Base-by-base conservation (phyloP, 2,329 filamentous ascomycete species). In the Xylaria sp. region DNA sequence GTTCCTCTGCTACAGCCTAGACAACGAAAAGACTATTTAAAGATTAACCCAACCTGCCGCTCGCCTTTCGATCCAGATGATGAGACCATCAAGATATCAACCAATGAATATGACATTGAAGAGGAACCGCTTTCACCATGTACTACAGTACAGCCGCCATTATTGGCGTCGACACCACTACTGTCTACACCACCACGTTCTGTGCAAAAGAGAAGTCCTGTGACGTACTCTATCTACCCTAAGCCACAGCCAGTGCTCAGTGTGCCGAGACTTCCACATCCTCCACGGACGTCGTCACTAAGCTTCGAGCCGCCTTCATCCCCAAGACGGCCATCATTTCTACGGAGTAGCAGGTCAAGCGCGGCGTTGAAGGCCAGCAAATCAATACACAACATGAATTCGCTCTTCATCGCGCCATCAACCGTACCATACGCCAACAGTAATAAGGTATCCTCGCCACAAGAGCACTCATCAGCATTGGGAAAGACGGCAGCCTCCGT, bases 151-250 rank as follows among this genome's bases (percentile, higher is more conserved):
- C 67, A 69, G 25, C 46, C 72, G 9, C 69, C 74, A 9, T 64
- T 68, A 20, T 55, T 69, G 15, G 72, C 72, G 43, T 69, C 61
- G 7, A 60, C 67, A 39, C 68, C 28, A 36, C 28, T 55, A 10
- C 28, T 55, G 18, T 33, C 52, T 55, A 36, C 74, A 10, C 65
- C 69, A n/a, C 54, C 69, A 12, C 72, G 73, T 36, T 68, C 61
- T 9, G 54, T 66, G 39, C 69, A 66, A 1, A 73, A 70, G 57
- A 72, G 69, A 49, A 67, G 60, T 49, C 33, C 73, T 2, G 58
- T 62, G 20, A 80, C 78, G 2, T 84, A 84, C 68, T 83, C 83
- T 1, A 78, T 83, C 48, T 84, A 83, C 67, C 83, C 83, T 5
- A 84, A 80, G n/a, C 46, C 46, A 72, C 71, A 77, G n/a, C 58